phyloP scores from a whole-genome alignment of 2,329 filamentous ascomycete species.

The Furcasterigmium furcatum region DNA sequence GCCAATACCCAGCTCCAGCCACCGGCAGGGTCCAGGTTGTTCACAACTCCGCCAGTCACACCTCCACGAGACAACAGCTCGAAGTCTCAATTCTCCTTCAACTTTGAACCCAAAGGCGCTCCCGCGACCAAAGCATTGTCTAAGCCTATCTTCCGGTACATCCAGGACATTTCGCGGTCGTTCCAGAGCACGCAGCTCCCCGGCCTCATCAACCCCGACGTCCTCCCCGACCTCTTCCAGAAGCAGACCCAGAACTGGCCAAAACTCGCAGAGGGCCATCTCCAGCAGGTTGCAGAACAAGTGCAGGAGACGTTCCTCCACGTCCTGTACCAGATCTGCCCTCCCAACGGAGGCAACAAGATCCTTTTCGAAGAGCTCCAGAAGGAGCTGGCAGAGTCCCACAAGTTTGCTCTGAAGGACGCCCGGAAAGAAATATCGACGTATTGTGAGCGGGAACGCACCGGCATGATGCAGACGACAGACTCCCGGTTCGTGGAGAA shows the following conservation, averaged over 20 bases:
- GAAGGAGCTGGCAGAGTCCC: not conserved
- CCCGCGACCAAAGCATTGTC: too few species aligned
- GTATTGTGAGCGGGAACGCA: conserved; percentile 11
- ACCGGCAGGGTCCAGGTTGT: too few species aligned
- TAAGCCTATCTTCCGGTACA: conserved; percentile 15
- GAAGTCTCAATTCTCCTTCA: too few species aligned
- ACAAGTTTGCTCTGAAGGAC: not conserved
- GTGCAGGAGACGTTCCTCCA: conserved; percentile 11
- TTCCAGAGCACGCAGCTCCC: conserved; percentile 26
- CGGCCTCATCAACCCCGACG: conserved; percentile 25
- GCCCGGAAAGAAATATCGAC: too few species aligned
- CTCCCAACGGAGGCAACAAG: conserved; percentile 1
- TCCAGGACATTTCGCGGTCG: conserved; percentile 17
- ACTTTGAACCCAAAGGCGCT: too few species aligned
- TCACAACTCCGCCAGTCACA: not conserved
- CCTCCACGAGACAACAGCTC: not conserved
- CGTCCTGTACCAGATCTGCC: conserved; percentile 15
- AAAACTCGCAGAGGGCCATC: conserved; percentile 17
- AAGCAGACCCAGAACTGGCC: conserved; percentile 28
- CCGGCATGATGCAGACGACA: conserved; percentile 15
- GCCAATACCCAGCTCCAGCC: too few species aligned
- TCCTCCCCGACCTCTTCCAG: conserved; percentile 23
- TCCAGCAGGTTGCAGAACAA: conserved; percentile 13
- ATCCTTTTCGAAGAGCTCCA: conserved; percentile 14
- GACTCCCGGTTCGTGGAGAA: conserved; percentile 16